Evolutionary conservation across 1,284 basidiomycete species (phyloP), one percentile per base, ranked within the genome.

Genomic region (Pseudozyma thailandica): DNA sequence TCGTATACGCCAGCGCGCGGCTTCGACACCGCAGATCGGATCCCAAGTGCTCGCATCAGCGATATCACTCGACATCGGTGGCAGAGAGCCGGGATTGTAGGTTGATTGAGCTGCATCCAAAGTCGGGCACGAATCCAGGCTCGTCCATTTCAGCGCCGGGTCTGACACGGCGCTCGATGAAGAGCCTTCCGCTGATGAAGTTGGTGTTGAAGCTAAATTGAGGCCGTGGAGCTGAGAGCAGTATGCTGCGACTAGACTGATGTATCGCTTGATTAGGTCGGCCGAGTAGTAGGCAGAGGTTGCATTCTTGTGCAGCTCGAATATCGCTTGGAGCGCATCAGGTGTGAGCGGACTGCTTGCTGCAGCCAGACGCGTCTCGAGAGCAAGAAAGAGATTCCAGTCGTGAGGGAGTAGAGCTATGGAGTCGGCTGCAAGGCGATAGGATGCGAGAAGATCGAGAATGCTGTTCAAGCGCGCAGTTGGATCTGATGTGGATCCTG

Each of bases 251-350:
- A 43, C 31, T 10, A 76, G 37, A 41, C 63, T 58, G 18, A 75
- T 56, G 37, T 62, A 74, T 25, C 72, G 45, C 26, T 60, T 54
- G 50, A 60, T 65, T 21, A 76, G 52, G 6, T 45, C 30, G 13
- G 46, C 41, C 6, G 59, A 65, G 0, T 55, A 28, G 12, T 51
- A 42, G 21, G 65, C 57, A 3, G 42, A 21, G 1, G 46, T 55
- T 16, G 65, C 62, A 26, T 51, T 35, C n/a, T 62, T 53, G 43
- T 78, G 76, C 37, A 74, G 41, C 15, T 60, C 61, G 9, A 74
- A 57, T 3, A 76, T 23, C 1, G 43, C 28, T 10, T 52, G 63
- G 9, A 66, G 57, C 27, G 63, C 51, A 12, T 48, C 63, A 3
- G 63, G 53, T 4, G 49, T 55, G n/a, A 66, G 45, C 18, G 57